These are phyloP conservation scores for Brasilioporus rufonigricans DNA, from an alignment of 768 basidiomycete genomes.

Conservation along the genomic window DNA sequence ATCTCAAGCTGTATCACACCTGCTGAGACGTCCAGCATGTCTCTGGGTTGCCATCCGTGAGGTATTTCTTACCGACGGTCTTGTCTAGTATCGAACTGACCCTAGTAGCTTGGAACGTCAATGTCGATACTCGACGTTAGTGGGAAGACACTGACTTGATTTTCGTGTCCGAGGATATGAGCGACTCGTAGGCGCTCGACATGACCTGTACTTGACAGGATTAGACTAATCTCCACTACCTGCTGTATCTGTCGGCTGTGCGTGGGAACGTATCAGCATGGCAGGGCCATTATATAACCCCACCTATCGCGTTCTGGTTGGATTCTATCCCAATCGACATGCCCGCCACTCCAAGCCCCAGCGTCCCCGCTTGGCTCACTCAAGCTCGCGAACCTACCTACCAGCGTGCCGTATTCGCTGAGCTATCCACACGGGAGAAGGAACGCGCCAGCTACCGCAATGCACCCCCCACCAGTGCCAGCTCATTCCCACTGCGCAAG, in stretches of 20 bases:
- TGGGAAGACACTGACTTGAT: slow-evolving; percentile 40
- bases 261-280: slow-evolving; percentile 14
- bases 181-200: slow-evolving; percentile 18
- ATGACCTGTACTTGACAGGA: slow-evolving; percentile 6
- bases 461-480: slow-evolving; percentile 8
- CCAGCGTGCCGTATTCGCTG: slow-evolving; percentile 32
- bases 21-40: slow-evolving; percentile 87
- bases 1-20: slow-evolving; percentile 36
- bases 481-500: slow-evolving; percentile 4
- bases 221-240: too few species aligned
- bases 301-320: not conserved
- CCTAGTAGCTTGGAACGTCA: slow-evolving; percentile 36
- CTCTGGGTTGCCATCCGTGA: slow-evolving; percentile 69
- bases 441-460: slow-evolving; percentile 32
- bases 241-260: slow-evolving; percentile 2
- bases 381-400: slow-evolving; percentile 9
- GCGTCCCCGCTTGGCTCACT: slow-evolving; percentile 17
- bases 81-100: slow-evolving; percentile 82
- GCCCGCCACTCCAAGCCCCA: slow-evolving; percentile 2
- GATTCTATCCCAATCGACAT: slow-evolving; percentile 1
- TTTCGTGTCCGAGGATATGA: slow-evolving; percentile 25
- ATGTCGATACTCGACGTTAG: slow-evolving; percentile 11
- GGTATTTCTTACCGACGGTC: slow-evolving; percentile 64
- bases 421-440: slow-evolving; percentile 39
- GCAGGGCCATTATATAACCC: not conserved